Conservation (phyloP, 2,329 filamentous ascomycete species). For the Lomentospora prolificans region DNA sequence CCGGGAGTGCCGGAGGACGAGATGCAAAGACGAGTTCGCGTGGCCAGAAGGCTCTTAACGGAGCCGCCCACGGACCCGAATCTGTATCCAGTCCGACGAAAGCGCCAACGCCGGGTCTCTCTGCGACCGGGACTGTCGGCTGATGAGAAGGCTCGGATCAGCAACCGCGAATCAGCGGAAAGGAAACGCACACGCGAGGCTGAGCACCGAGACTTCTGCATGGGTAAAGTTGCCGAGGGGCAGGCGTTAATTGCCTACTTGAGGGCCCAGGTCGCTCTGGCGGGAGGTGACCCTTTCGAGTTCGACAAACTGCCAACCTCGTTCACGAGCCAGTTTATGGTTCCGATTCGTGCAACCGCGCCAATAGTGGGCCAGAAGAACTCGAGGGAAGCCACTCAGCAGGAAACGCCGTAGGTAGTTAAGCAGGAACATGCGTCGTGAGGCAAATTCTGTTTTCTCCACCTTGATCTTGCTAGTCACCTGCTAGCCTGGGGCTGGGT, state of each 20-base stretch:
- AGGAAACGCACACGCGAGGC: not conserved
- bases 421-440: not conserved
- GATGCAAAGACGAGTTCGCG: not conserved
- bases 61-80: not conserved
- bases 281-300: not conserved
- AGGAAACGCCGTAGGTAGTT: not conserved
- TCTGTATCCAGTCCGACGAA: not conserved
- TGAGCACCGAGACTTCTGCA: not conserved
- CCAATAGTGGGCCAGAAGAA: not conserved
- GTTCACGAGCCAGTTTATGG: not conserved
- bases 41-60: not conserved
- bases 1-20: not conserved
- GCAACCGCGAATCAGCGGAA: slow-evolving; percentile 4
- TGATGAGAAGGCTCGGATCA: not conserved
- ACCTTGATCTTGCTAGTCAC: no score
- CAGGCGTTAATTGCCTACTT: slow-evolving; percentile 1
- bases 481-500: no score
- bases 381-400: not conserved
- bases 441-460: not conserved
- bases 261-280: not conserved
- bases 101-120: no score
- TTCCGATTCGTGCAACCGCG: not conserved
- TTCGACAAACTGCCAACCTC: not conserved
- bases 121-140: not conserved
- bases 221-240: not conserved